Evolutionary conservation across 345 rosid genomes (phyloP), one percentile per base, ranked within the genome.

Genomic region (Heritiera fomes): DNA sequence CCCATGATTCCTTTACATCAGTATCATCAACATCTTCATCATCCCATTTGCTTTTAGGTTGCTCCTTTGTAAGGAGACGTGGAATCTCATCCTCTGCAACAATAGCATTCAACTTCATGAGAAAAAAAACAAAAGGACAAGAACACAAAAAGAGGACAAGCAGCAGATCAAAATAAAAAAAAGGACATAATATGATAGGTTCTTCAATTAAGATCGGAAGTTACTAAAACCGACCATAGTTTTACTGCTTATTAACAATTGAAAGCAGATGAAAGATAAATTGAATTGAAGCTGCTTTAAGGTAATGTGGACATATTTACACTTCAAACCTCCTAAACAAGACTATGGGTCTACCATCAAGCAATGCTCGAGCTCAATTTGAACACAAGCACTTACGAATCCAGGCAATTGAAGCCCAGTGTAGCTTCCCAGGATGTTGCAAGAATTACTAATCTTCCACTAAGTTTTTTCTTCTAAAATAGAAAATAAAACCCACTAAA

Each of bases 1-100:
- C 99, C 99, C 98, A 96, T 11, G 99, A 96, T 53, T 96, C 99
- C 84, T 94, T 97, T 75, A 97, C 85, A 81, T 90, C 98, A 83
- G 84, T 72, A 11, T 92, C 98, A 81, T 97, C 98, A 60, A 87
- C 88, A 82, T 97, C 98, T 77, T 96, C 99, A 77, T 93, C 99
- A 77, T 97, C 97, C 99, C 99, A 97, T 5, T 80, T 82, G 63
- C 77, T 91, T 89, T 84, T 86, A 47, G 87, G 85, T 28, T 71
- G 88, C 61, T 77, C 90, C 88, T 94, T 91, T 8, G 79, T 53
- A 80, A 63, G 56, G 8, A 94, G 64, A 71, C 95, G 84, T 81
- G 90, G 90, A 80, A 90, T 80, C 63, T 88, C 98, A 52, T 91
- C 93, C 82, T 93, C 98, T 91, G 85, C 55, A 76, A 52, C 70